These are phyloP conservation scores for Botrytis cinerea DNA, from an alignment of 2,329 filamentous ascomycete genomes.

Conservation along the genomic window DNA sequence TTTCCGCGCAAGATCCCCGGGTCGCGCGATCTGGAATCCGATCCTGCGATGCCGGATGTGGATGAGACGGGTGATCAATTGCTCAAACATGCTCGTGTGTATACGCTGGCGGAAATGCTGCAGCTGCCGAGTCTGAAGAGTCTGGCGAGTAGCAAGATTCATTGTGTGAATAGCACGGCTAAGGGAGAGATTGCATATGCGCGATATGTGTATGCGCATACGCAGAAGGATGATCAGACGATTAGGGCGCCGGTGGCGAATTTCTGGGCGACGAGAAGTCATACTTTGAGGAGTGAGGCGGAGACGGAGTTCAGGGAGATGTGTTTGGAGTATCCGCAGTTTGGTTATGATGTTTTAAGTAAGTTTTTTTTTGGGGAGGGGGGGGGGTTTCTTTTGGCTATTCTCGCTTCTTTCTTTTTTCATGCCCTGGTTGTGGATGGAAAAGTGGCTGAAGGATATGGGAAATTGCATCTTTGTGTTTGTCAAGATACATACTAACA, in stretches of 20 bases:
- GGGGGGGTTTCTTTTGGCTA: background rate
- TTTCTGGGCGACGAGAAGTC: slow-evolving; percentile 82
- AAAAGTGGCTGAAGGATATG: background rate
- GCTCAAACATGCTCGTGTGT: slow-evolving; percentile 84
- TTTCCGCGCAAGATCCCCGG: slow-evolving; percentile 69
- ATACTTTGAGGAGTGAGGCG: slow-evolving; percentile 81
- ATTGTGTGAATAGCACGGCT: slow-evolving; percentile 84
- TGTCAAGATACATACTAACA: slow-evolving; percentile 27
- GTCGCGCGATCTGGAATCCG: slow-evolving; percentile 67
- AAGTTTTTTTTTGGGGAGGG: slow-evolving; percentile 40
- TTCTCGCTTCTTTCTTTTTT: background rate
- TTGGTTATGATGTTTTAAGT: slow-evolving; percentile 91
- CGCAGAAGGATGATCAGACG: slow-evolving; percentile 64
- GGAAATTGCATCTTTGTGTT: background rate
- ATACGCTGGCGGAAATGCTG: slow-evolving; percentile 83
- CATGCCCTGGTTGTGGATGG: no score
- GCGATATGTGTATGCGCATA: slow-evolving; percentile 84
- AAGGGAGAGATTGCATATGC: slow-evolving; percentile 91
- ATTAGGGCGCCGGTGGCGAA: slow-evolving; percentile 84
- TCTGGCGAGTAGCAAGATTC: slow-evolving; percentile 85
- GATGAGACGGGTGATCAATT: slow-evolving; percentile 82
- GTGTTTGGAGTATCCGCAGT: slow-evolving; percentile 87
- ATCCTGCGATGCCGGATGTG: slow-evolving; percentile 63
- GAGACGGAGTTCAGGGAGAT: slow-evolving; percentile 81
- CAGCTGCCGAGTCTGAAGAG: slow-evolving; percentile 67